Evolutionary conservation across 768 basidiomycete species (phyloP).

Genomic region (Gloeostereum incarnatum): DNA sequence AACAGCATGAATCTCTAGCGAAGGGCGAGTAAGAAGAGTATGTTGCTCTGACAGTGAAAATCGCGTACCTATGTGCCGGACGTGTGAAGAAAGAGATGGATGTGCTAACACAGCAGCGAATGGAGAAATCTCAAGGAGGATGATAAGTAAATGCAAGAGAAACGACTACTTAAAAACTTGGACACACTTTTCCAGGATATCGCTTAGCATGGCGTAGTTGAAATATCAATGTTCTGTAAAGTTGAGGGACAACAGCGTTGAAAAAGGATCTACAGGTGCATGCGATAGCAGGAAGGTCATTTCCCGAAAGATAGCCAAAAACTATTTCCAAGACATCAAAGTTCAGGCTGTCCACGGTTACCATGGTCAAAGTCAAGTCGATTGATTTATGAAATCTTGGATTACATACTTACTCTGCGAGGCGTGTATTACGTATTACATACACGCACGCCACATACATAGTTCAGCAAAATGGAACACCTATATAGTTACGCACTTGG

Average conservation of each 20-base stretch:
- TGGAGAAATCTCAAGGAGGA: constrained; percentile 36
- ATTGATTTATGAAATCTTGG: constrained; percentile 10
- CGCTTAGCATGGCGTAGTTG: constrained; percentile 46
- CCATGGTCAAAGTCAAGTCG: constrained; percentile 29
- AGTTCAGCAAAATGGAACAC: too few species aligned
- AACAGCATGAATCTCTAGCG: constrained; percentile 39
- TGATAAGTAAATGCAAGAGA: neutral
- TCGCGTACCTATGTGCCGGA: constrained; percentile 43
- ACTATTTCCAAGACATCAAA: constrained; percentile 69
- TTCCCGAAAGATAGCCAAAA: constrained; percentile 39
- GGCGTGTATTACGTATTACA: too few species aligned
- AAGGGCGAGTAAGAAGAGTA: too few species aligned
- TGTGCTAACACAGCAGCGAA: constrained; percentile 50
- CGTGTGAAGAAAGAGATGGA: constrained; percentile 44
- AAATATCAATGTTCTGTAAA: constrained; percentile 54
- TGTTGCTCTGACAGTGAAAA: neutral
- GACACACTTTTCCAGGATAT: constrained; percentile 39
- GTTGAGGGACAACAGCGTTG: constrained; percentile 48
- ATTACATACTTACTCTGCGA: too few species aligned
- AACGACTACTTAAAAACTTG: neutral
- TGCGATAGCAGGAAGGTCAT: constrained; percentile 51
- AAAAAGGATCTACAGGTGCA: constrained; percentile 61
- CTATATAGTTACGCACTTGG: too few species aligned
- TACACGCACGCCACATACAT: too few species aligned
- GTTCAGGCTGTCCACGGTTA: constrained; percentile 58